Evolutionary conservation across 1,139 yeast genomes (phyloP), one percentile per base, ranked within the genome.

Genomic region (Saccharomyces hybrid): DNA sequence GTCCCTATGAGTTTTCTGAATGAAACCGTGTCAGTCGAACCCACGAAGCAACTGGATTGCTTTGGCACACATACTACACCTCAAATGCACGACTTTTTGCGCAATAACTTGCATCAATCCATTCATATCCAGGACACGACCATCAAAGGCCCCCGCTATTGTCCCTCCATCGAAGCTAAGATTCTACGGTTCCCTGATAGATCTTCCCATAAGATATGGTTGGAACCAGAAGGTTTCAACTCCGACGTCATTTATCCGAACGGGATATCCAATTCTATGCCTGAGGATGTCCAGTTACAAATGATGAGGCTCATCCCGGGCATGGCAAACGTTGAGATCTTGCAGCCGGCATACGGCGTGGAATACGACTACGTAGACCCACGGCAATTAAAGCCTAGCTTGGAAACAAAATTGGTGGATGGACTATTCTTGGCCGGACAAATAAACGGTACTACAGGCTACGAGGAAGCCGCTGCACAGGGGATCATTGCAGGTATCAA

Each of bases 401-500:
- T 95, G 49, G 97, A 93, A 67, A 89, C 98, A 0, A 90, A 88
- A 64, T 71, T 81, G 5, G 83, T 95, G 1, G 73, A 78, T 16
- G 98, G 98, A 0, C 73, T 95, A 48, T 95, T 74, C 66, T 75
- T 95, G 53, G 99, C 99, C 0, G 99, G 99, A 1, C 99, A 95
- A 71, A 95, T 95, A 48, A 95, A 95, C 67, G 99, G 99, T 48
- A 95, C 99, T 0, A 95, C 99, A 0, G 99, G 99, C 0, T 95
- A 95, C 64, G 99, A 95, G 72, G 99, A 95, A 69, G 99, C 99
- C 0, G 97, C 97, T 1, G 85, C 98, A 0, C 99, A 93, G 67
- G 99, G 99, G 1, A 79, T 91, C 55, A 73, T 95, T 51, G 99
- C 99, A 1, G 99, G 99, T 5, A 86, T 91, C 44, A 95, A 95